Evolutionary conservation across 805 yeast genomes (phyloP).

Genomic region (Zygosaccharomyces bisporus): DNA sequence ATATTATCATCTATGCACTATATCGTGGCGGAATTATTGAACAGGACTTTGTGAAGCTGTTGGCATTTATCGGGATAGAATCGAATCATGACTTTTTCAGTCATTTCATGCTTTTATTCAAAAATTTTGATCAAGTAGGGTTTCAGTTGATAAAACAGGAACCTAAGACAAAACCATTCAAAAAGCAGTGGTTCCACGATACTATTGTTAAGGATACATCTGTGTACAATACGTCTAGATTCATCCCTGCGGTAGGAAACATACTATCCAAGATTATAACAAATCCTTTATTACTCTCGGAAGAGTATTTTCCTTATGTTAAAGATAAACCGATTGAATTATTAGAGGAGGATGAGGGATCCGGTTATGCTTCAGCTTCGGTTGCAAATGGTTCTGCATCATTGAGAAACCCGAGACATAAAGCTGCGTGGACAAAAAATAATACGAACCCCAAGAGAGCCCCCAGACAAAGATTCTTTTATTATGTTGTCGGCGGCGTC

Average conservation of each 20-base stretch:
- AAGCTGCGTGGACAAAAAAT: constrained; percentile 71
- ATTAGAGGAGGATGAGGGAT: constrained; percentile 35
- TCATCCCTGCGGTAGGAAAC: constrained; percentile 64
- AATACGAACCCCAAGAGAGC: constrained; percentile 26
- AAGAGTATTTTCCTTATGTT: constrained; percentile 63
- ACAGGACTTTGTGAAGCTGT: constrained; percentile 66
- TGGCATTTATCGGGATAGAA: constrained; percentile 48
- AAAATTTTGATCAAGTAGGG: constrained; percentile 57
- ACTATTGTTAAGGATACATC: constrained; percentile 36
- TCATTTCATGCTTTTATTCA: constrained; percentile 50
- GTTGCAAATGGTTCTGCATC: constrained; percentile 44
- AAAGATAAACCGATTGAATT: constrained; percentile 66
- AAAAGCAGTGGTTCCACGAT: constrained; percentile 54
- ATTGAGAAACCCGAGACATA: constrained; percentile 64
- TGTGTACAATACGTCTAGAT: constrained; percentile 62
- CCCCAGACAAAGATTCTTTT: constrained; percentile 64
- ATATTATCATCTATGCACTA: constrained; percentile 68
- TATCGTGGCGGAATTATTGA: constrained; percentile 79
- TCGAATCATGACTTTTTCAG: constrained; percentile 40
- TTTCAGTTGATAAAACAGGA: constrained; percentile 47
- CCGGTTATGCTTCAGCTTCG: constrained; percentile 32
- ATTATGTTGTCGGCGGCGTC: constrained; percentile 86
- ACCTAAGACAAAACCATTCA: constrained; percentile 42
- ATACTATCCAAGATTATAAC: constrained; percentile 49
- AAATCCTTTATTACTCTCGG: constrained; percentile 48